These are phyloP conservation scores for Saccharomyces uvarum DNA, from an alignment of 1,139 yeast genomes.

Conservation along the genomic window DNA sequence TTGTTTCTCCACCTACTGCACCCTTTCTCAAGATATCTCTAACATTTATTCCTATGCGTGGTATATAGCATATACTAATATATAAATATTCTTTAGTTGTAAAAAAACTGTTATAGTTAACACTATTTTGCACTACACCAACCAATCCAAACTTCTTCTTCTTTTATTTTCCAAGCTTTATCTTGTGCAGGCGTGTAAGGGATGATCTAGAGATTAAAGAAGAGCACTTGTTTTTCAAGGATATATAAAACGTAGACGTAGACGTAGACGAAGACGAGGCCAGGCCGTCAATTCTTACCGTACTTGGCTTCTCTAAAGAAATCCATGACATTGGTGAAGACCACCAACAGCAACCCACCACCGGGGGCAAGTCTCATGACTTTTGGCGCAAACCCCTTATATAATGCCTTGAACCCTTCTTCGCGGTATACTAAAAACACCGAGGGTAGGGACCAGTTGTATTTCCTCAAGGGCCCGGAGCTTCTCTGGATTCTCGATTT, in stretches of 20 bases:
- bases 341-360: slow-evolving; percentile 95
- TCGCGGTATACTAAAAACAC: slow-evolving; percentile 70
- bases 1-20: not conserved
- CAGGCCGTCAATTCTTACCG: not conserved
- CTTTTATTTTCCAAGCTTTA: too few relatives aligned
- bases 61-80: not conserved
- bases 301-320: slow-evolving; percentile 54
- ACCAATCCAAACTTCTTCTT: not conserved
- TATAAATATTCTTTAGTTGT: not conserved
- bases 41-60: not conserved
- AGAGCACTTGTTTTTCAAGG: too few relatives aligned
- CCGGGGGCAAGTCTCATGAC: slow-evolving; percentile 98
- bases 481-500: slow-evolving; percentile 88
- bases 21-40: not conserved
- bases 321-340: slow-evolving; percentile 90
- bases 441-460: slow-evolving; percentile 88
- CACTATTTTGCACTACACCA: not conserved
- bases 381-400: slow-evolving; percentile 94
- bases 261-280: not conserved
- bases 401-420: slow-evolving; percentile 82
- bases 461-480: slow-evolving; percentile 57
- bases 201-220: too few relatives aligned
- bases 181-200: too few relatives aligned
- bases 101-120: not conserved
- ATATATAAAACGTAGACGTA: not conserved